A percentile compares a stretch with the other conserved stretches of the same genome.
Evolutionary conservation across 495 filamentous ascomycete species (phyloP).

Genomic region (Penicillium robsamsonii): DNA sequence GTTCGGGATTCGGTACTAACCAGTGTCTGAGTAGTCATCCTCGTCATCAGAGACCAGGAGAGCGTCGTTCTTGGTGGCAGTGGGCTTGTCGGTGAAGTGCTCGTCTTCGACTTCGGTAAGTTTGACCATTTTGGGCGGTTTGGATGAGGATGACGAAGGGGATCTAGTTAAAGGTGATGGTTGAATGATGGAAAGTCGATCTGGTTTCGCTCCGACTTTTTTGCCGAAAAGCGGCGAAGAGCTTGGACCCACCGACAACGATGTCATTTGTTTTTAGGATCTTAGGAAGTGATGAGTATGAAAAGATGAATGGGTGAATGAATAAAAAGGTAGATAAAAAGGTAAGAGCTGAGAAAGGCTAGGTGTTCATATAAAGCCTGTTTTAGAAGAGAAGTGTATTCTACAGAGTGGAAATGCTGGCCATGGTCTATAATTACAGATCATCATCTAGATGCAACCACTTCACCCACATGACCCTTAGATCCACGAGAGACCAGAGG

Average conservation of each 20-base stretch:
- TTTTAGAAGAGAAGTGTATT: slow-evolving; percentile 18
- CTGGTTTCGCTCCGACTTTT: slow-evolving; percentile 45
- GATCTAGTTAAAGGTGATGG: slow-evolving; percentile 17
- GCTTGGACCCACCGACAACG: slow-evolving; percentile 26
- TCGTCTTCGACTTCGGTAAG: slow-evolving; percentile 95
- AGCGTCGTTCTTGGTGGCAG: slow-evolving; percentile 51
- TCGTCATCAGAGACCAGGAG: slow-evolving; percentile 68
- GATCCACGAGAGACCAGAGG: slow-evolving; percentile 1
- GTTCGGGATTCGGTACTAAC: slow-evolving; percentile 48
- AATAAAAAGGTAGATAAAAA: neutral
- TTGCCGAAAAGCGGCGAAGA: slow-evolving; percentile 48
- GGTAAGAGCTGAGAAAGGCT: neutral
- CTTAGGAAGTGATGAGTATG: neutral
- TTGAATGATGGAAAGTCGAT: slow-evolving; percentile 30
- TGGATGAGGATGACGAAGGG: slow-evolving; percentile 18
- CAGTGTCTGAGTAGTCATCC: slow-evolving; percentile 86
- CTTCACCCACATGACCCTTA: slow-evolving; percentile 4
- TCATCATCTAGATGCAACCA: slow-evolving; percentile 13
- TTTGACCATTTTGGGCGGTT: slow-evolving; percentile 78
- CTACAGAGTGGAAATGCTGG: slow-evolving; percentile 24
- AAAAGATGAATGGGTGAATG: neutral
- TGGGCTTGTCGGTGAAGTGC: slow-evolving; percentile 77
- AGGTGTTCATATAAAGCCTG: neutral
- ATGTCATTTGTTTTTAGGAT: slow-evolving; percentile 14
- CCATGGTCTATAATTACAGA: slow-evolving; percentile 28